Base-by-base conservation (phyloP, 1,284 basidiomycete genomes). In the Cryptococcus sp. region DNA sequence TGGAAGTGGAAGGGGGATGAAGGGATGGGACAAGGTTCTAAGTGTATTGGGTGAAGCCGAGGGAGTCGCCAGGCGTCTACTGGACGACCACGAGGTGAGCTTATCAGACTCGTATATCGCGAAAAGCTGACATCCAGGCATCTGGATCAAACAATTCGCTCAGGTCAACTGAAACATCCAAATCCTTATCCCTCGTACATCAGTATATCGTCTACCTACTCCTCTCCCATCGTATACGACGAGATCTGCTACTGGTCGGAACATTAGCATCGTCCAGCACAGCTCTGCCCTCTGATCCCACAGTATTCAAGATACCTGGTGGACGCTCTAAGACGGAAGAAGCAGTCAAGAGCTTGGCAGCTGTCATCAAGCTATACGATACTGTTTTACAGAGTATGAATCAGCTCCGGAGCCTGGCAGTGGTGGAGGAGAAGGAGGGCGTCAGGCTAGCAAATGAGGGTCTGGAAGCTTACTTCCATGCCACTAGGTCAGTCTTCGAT, bases 341-440 rank as follows among this genome's bases (percentile, higher is more conserved):
- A 74, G 58, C 60, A 69, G 80, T 59, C 79, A 87, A 48, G 85
- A 86, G 63, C 74, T 78, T 49, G 63, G 88, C 89, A 11, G 89
- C 87, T 1, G 78, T 92, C 4, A 85, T 94, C 70, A 94, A 93
- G 74, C 78, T 93, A 1, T 82, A 91, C 46, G 90, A 93, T 71
- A 85, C 87, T 1, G 81, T 91, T 25, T 73, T 93, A 11, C 90
- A 93, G 74, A 86, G 85, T 63, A 77, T 93, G 41, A 82, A 82
- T 48, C 88, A 90, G 70, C 86, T 92, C 81, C 81, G 88, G 19
- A 82, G 82, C 9, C 77, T 94, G 48, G 87, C 84, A 46, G 82
- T 91, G 40, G 88, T 94, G 16, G 90, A 94, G 64, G 88, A 92
- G 67, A 88, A 83, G 63, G 85, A 88, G 0, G 87, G 89, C 58